These are phyloP conservation scores for Xanthoconium separans DNA, from an alignment of 1,284 basidiomycete genomes.

Conservation along the genomic window DNA sequence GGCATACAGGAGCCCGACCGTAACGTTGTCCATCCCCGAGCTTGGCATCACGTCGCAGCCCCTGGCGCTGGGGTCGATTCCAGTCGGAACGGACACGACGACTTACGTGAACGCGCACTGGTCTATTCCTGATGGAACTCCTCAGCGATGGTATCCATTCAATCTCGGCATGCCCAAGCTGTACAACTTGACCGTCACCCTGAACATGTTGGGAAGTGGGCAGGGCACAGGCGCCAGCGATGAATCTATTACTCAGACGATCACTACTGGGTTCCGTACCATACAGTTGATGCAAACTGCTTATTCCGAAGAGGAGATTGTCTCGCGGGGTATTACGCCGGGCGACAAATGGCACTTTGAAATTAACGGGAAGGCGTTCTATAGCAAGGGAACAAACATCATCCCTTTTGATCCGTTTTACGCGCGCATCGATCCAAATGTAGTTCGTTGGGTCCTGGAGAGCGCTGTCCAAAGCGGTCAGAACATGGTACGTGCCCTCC, in stretches of 20 bases:
- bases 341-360: conserved; percentile 62
- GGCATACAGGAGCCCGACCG: conserved; percentile 33
- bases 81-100: conserved; percentile 31
- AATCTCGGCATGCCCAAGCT: conserved; percentile 54
- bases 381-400: conserved; percentile 54
- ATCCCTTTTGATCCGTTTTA: conserved; percentile 64
- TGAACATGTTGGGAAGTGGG: conserved; percentile 17
- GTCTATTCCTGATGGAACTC: conserved; percentile 44
- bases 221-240: neutral
- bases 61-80: conserved; percentile 32
- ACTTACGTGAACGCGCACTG: conserved; percentile 46
- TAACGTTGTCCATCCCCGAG: conserved; percentile 49
- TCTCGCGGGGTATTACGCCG: conserved; percentile 49
- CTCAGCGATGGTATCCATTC: conserved; percentile 54
- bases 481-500: conserved; percentile 48
- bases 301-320: conserved; percentile 46
- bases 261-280: conserved; percentile 58
- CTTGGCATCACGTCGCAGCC: conserved; percentile 25
- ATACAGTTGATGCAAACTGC: conserved; percentile 50
- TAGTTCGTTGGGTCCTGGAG: conserved; percentile 55
- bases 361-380: conserved; percentile 56
- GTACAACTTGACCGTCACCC: conserved; percentile 46
- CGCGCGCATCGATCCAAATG: conserved; percentile 47
- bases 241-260: conserved; percentile 31
- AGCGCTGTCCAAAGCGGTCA: conserved; percentile 55